These are phyloP conservation scores for Aspergillus felis DNA, from an alignment of 2,329 filamentous ascomycete genomes.

Conservation along the genomic window DNA sequence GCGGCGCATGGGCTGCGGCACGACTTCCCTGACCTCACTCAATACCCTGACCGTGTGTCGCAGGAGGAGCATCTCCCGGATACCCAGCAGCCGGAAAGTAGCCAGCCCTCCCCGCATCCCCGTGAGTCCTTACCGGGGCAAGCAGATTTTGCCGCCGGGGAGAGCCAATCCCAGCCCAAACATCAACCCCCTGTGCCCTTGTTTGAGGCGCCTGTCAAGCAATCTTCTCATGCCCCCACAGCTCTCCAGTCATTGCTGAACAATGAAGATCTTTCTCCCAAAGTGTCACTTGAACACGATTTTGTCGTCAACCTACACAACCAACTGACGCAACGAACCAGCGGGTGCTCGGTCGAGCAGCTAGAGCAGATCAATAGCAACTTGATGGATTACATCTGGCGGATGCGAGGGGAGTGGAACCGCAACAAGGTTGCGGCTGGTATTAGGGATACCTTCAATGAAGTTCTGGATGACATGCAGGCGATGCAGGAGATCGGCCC, in stretches of 20 bases:
- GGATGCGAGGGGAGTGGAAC: constrained; percentile 74
- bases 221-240: constrained; percentile 18
- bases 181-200: constrained; percentile 37
- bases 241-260: constrained; percentile 33
- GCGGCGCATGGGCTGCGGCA: constrained; percentile 40
- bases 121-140: constrained; percentile 21
- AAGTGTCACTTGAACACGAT: constrained; percentile 42
- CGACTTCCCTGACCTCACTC: constrained; percentile 53
- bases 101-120: constrained; percentile 29
- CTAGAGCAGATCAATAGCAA: constrained; percentile 88
- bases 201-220: constrained; percentile 33
- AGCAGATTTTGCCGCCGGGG: constrained; percentile 25
- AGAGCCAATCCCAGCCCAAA: constrained; percentile 38
- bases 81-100: constrained; percentile 53
- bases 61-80: constrained; percentile 61
- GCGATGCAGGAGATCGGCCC: constrained; percentile 47
- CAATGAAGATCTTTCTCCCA: constrained; percentile 26
- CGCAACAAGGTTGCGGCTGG: constrained; percentile 65
- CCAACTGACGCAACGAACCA: constrained; percentile 63
- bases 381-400: constrained; percentile 89
- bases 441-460: constrained; percentile 70
- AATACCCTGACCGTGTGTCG: constrained; percentile 47
- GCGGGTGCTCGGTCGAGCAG: constrained; percentile 84
- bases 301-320: constrained; percentile 58
- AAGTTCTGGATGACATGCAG: constrained; percentile 55